phyloP scores from a whole-genome alignment of 495 filamentous ascomycete species.

The Penicillium roqueforti region DNA sequence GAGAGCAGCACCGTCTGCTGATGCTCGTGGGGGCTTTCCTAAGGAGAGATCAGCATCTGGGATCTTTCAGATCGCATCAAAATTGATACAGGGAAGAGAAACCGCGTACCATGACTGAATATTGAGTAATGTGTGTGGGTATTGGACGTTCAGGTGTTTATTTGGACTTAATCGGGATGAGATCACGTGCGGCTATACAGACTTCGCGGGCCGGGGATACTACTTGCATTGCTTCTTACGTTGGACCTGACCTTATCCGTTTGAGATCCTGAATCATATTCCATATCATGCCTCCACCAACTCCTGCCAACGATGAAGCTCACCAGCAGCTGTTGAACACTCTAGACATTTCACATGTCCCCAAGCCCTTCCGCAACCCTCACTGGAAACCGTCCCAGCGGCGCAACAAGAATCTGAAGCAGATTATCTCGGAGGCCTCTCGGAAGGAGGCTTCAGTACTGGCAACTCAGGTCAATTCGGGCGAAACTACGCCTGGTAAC shows the following conservation, averaged over 20 bases:
- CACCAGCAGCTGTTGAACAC: slow-evolving; percentile 68
- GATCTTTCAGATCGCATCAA: background rate
- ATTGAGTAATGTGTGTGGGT: background rate
- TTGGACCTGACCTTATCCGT: background rate
- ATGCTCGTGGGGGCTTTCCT: slow-evolving; percentile 97
- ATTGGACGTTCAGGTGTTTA: slow-evolving; percentile 9
- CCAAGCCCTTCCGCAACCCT: slow-evolving; percentile 81
- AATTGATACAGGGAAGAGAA: background rate
- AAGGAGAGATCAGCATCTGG: slow-evolving; percentile 5
- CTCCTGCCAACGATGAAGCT: slow-evolving; percentile 42
- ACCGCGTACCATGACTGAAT: slow-evolving; percentile 17
- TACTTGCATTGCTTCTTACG: background rate
- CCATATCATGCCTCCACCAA: slow-evolving; percentile 43
- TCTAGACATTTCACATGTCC: slow-evolving; percentile 79
- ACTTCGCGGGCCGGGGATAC: background rate
- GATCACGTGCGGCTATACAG: slow-evolving; percentile 27
- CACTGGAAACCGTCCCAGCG: slow-evolving; percentile 88
- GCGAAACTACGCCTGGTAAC: slow-evolving; percentile 65
- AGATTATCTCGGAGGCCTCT: slow-evolving; percentile 85
- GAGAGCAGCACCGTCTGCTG: slow-evolving; percentile 91
- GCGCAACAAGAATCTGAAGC: slow-evolving; percentile 97
- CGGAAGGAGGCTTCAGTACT: slow-evolving; percentile 78
- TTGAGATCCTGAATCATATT: background rate
- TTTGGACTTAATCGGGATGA: slow-evolving; percentile 10
- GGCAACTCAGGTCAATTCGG: slow-evolving; percentile 77